Percentiles rank a stretch among this genome's conserved stretches.
Evolutionary conservation across 495 filamentous ascomycete species (phyloP).

Genomic region (Penicillium lividum): DNA sequence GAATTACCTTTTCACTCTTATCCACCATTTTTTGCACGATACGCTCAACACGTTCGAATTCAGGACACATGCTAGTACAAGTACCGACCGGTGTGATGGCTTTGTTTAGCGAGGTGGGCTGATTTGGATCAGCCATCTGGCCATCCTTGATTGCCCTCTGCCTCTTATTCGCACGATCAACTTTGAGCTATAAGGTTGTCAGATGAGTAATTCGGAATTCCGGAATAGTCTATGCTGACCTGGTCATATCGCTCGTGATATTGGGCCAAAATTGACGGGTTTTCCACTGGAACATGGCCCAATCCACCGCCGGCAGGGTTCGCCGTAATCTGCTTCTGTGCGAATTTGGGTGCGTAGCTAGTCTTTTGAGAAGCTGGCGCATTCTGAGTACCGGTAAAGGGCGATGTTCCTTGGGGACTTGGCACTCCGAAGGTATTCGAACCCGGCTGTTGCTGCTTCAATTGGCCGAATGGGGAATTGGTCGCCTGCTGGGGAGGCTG

Average conservation of each 20-base stretch:
- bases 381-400: slow-evolving; percentile 24
- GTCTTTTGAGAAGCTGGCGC: slow-evolving; percentile 14
- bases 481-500: slow-evolving; percentile 7
- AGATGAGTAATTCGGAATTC: slow-evolving; percentile 14
- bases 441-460: slow-evolving; percentile 25
- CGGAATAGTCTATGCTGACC: slow-evolving; percentile 27
- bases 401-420: slow-evolving; percentile 18
- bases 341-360: neutral
- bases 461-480: slow-evolving; percentile 36
- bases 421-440: slow-evolving; percentile 22
- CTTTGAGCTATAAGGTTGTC: slow-evolving; percentile 52
- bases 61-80: slow-evolving; percentile 92
- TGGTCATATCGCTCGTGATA: slow-evolving; percentile 48
- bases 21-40: slow-evolving; percentile 70
- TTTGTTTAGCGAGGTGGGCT: slow-evolving; percentile 74
- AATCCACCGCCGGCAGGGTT: slow-evolving; percentile 8
- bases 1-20: slow-evolving; percentile 56
- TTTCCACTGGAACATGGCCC: slow-evolving; percentile 23
- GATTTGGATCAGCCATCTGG: slow-evolving; percentile 86
- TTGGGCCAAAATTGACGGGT: slow-evolving; percentile 24
- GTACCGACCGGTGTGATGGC: slow-evolving; percentile 87
- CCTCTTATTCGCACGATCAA: slow-evolving; percentile 68
- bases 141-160: slow-evolving; percentile 69
- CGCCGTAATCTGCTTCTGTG: neutral
- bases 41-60: slow-evolving; percentile 79